phyloP scores from a whole-genome alignment of 2,329 filamentous ascomycete species.

The Fusarium sp. region DNA sequence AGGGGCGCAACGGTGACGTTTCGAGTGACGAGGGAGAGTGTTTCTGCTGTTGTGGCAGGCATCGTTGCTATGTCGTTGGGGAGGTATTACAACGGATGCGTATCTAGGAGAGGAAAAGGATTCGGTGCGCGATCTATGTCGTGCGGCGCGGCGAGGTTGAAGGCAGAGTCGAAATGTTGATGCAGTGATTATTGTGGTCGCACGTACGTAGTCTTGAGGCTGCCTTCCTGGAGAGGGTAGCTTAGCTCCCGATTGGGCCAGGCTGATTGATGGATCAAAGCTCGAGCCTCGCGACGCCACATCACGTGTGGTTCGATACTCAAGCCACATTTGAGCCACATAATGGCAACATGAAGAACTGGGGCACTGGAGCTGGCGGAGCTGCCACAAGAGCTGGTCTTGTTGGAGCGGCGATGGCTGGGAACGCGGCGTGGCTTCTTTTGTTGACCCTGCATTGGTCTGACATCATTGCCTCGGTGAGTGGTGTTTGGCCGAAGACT shows the following conservation, averaged over 20 bases:
- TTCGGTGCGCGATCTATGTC: constrained; percentile 32
- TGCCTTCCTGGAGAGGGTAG: constrained; percentile 45
- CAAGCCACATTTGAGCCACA: constrained; percentile 33
- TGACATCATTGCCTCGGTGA: constrained; percentile 27
- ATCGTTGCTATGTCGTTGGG: constrained; percentile 64
- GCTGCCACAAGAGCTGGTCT: background rate
- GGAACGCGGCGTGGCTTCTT: constrained; percentile 10
- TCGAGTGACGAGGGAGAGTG: constrained; percentile 91
- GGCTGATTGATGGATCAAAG: constrained; percentile 24
- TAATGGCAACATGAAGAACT: constrained; percentile 5
- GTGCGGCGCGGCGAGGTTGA: constrained; percentile 32
- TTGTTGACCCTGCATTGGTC: background rate
- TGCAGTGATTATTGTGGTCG: constrained; percentile 38
- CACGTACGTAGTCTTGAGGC: constrained; percentile 49
- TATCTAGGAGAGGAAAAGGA: constrained; percentile 11
- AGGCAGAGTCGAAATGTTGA: constrained; percentile 35
- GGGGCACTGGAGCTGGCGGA: background rate
- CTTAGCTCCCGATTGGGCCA: constrained; percentile 47
- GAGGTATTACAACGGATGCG: constrained; percentile 27
- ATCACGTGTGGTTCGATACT: constrained; percentile 18
- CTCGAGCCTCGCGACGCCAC: constrained; percentile 32
- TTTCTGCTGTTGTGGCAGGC: constrained; percentile 97
- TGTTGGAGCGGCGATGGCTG: background rate
- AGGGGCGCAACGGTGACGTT: constrained; percentile 97
- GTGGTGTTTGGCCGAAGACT: background rate